phyloP scores from a whole-genome alignment of 108 stramenopile genomes.

The Chaetoceros muelleri region DNA sequence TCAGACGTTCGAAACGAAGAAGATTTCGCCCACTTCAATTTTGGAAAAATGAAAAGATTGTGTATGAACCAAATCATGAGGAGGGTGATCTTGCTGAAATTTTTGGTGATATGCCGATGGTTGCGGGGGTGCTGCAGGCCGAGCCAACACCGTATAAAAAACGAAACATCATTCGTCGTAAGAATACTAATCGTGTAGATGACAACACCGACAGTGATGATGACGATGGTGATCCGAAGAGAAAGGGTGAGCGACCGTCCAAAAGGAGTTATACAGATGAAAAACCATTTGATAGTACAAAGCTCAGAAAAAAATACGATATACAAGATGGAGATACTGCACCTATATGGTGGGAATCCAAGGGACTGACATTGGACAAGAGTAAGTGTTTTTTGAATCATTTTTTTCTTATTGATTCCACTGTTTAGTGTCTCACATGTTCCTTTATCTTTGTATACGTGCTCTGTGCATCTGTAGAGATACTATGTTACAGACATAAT shows the following conservation, averaged over 20 bases:
- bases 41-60: constrained; percentile 86
- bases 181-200: constrained; percentile 3
- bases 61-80: constrained; percentile 54
- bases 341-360: constrained; percentile 60
- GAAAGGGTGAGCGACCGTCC: not conserved
- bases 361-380: no score
- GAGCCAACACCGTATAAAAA: constrained; percentile 65
- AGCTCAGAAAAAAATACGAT: constrained; percentile 45
- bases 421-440: not conserved
- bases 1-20: constrained; percentile 49
- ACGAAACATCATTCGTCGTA: constrained; percentile 14
- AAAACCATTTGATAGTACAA: constrained; percentile 38
- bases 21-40: constrained; percentile 52
- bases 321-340: constrained; percentile 50
- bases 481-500: constrained; percentile 42
- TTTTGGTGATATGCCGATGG: constrained; percentile 77
- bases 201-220: constrained; percentile 9
- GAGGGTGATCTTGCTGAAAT: constrained; percentile 35
- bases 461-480: constrained; percentile 18
- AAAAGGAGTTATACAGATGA: constrained; percentile 11
- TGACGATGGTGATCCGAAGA: not conserved
- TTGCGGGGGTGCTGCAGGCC: constrained; percentile 44
- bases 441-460: not conserved
- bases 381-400: no score
- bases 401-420: not conserved